A percentile compares a stretch with the other conserved stretches of the same genome.
Conservation (phyloP, 2,329 filamentous ascomycete genomes). For the Fusarium newnesense region DNA sequence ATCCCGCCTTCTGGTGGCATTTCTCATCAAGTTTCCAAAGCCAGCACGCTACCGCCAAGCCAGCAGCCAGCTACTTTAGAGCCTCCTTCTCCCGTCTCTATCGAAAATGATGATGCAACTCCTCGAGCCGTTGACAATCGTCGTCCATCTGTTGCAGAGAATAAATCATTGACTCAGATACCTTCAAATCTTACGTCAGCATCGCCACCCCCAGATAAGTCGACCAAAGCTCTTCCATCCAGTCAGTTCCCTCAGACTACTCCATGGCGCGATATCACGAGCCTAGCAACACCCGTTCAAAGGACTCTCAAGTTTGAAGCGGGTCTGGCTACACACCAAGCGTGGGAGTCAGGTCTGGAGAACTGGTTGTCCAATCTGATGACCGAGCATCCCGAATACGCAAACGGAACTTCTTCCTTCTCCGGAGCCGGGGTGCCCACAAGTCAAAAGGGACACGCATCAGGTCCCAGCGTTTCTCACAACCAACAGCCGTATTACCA, state of each 20-base stretch:
- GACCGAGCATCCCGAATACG: slow-evolving; percentile 60
- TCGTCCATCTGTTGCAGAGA: slow-evolving; percentile 54
- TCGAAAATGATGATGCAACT: slow-evolving; percentile 46
- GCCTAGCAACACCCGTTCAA: slow-evolving; percentile 71
- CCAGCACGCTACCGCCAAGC: slow-evolving; percentile 32
- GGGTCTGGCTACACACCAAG: slow-evolving; percentile 75
- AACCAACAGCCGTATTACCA: slow-evolving; percentile 64
- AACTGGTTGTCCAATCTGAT: slow-evolving; percentile 64
- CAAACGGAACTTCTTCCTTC: slow-evolving; percentile 50
- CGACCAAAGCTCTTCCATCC: slow-evolving; percentile 24
- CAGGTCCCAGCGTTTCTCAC: slow-evolving; percentile 40
- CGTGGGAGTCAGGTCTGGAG: slow-evolving; percentile 78
- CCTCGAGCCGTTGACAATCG: slow-evolving; percentile 39
- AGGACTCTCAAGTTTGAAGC: slow-evolving; percentile 80
- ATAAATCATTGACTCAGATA: slow-evolving; percentile 51
- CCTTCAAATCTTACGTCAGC: slow-evolving; percentile 50
- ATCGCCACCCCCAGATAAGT: slow-evolving; percentile 49
- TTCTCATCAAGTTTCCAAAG: slow-evolving; percentile 42
- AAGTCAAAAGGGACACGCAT: slow-evolving; percentile 30
- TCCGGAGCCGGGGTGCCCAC: slow-evolving; percentile 26
- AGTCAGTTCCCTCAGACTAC: slow-evolving; percentile 52
- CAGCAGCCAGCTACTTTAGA: slow-evolving; percentile 47
- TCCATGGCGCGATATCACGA: slow-evolving; percentile 81
- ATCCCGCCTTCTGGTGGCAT: slow-evolving; percentile 35
- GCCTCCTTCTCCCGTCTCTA: slow-evolving; percentile 57